A percentile compares a stretch with the other conserved stretches of the same genome.
These are phyloP conservation scores for Pycnococcus provasolii DNA, from an alignment of 139 green algal species.

Conservation along the genomic window DNA sequence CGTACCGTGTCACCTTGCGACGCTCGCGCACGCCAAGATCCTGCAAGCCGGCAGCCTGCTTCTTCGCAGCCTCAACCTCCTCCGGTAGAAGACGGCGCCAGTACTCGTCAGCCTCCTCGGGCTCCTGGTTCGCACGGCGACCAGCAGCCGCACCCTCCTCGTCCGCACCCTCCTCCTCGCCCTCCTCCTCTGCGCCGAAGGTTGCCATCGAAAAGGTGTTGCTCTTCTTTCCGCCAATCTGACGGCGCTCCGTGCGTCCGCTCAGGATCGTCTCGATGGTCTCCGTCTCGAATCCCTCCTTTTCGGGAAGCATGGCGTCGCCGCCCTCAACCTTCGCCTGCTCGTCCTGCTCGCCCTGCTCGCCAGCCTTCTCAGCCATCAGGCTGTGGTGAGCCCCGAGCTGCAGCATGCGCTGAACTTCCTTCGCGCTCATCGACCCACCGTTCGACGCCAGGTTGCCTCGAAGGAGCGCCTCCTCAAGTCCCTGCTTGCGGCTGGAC, in stretches of 20 bases:
- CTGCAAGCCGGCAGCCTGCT: no score
- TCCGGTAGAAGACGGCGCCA: no score
- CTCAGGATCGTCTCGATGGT: slow-evolving; percentile 77
- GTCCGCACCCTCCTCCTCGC: neutral
- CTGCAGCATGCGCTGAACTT: slow-evolving; percentile 1
- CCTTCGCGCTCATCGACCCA: neutral
- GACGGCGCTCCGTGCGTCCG: slow-evolving; percentile 69
- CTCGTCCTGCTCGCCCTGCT: slow-evolving; percentile 37
- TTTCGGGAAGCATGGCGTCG: neutral
- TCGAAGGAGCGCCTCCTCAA: slow-evolving; percentile 88
- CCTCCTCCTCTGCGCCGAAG: slow-evolving; percentile 44
- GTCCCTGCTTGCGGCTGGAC: slow-evolving; percentile 54
- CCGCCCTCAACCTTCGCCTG: slow-evolving; percentile 24
- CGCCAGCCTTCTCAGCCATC: slow-evolving; percentile 28
- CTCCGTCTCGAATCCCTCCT: slow-evolving; percentile 46
- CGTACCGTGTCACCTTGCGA: no score
- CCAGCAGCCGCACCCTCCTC: no score
- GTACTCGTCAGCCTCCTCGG: no score
- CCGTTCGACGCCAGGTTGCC: neutral
- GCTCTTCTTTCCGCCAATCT: slow-evolving; percentile 58
- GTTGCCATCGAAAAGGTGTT: slow-evolving; percentile 70
- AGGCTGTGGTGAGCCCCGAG: neutral
- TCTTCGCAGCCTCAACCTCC: no score
- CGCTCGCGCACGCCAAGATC: no score
- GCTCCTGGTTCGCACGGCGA: no score